Base-by-base conservation (phyloP, 1,139 yeast species). In the Candida glucosophila region DNA sequence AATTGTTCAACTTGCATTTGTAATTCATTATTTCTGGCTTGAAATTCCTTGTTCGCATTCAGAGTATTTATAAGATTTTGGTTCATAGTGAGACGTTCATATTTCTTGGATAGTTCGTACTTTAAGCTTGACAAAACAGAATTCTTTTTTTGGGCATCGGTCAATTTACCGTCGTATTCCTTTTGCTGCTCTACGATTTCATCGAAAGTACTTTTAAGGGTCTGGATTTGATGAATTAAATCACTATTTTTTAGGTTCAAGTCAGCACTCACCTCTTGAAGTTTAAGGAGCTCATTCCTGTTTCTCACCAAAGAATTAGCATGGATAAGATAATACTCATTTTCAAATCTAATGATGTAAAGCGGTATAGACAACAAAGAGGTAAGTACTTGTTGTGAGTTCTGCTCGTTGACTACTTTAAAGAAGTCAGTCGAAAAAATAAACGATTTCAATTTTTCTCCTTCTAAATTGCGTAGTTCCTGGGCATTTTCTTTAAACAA, bases 51-150 rank as follows among this genome's bases (percentile, higher is more conserved):
- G 35, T 64, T 64, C 15, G 70, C 70, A 37, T 61, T 57, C 28
- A 58, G 61, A 2, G 71, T 63, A 33, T 64, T 63, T 30, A 49
- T 54, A 29, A 64, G 47, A 33, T 64, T 64, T 34, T 59, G 64
- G 31, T 62, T 59, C 71, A 64, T 62, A 18, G 63, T 61, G 29
- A 64, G 49, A 22, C 51, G 47, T 28, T 56, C 63, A 30, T 58
- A 59, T 29, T 50, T 48, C 12, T 33, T 34, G 30, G 54, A 49
- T 22, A 61, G 43, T 8, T 44, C 41, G 11, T 39, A 40, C 23
- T 43, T 40, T 14, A 34, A 25, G 2, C 23, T 27, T 4, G 26
- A 22, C 26, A 60, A 47, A 14, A 40, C 22, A 26, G 50, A 51
- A 23, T 47, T 45, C 6, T 27, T 34, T 14, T 33, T 16, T 17